These are phyloP conservation scores for Pseudogymnoascus sp. DNA, from an alignment of 2,329 filamentous ascomycete genomes.

Conservation along the genomic window DNA sequence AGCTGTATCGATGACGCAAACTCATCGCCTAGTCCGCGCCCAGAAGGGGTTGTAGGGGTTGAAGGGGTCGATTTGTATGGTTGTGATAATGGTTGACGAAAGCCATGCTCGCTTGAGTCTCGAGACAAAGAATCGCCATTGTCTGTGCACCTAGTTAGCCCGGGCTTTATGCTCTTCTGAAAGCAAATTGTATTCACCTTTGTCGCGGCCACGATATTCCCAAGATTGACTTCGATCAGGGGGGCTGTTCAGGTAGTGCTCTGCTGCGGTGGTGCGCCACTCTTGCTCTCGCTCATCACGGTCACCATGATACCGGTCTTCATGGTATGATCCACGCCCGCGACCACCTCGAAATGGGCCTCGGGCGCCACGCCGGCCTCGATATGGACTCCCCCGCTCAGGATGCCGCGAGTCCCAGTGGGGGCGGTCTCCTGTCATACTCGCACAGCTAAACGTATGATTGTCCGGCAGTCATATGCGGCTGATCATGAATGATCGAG, in stretches of 20 bases:
- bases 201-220: background rate
- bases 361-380: background rate
- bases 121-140: background rate
- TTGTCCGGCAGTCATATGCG: background rate
- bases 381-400: background rate
- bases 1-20: background rate
- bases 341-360: background rate
- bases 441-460: background rate
- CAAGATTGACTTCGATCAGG: background rate
- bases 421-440: background rate
- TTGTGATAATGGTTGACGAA: background rate
- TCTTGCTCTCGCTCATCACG: background rate
- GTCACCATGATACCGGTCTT: background rate
- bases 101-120: background rate
- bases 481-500: background rate
- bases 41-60: background rate
- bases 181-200: background rate
- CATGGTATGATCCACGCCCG: background rate
- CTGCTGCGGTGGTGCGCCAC: background rate
- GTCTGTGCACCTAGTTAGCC: background rate
- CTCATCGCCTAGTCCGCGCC: background rate
- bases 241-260: background rate
- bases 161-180: background rate
- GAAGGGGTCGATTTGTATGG: background rate
- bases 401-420: background rate